Base-by-base conservation (phyloP, 2,329 filamentous ascomycete genomes). In the Penicillium sp. region DNA sequence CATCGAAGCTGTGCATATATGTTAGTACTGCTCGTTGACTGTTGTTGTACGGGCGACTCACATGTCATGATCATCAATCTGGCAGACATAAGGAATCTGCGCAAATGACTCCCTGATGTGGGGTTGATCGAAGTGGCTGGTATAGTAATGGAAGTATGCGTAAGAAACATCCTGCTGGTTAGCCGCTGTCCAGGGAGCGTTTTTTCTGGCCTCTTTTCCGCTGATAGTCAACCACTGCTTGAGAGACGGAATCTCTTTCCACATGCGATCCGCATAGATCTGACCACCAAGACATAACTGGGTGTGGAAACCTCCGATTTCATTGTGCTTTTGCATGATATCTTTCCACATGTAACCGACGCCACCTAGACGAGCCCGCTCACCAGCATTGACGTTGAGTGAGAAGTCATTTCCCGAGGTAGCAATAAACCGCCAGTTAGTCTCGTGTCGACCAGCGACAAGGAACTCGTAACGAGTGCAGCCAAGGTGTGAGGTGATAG, bases 321-420 rank as follows among this genome's bases (percentile, higher is more conserved):
- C 94, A 29, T 92, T 86, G 68, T 99, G 96, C 81, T 97, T 97
- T 76, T 97, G 92, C 70, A 99, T 82, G 29, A 99, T 92, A 68
- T 99, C 94, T 70, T 97, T 97, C 94, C 94, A 99, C 93, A 99
- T 96, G 70, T 94, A 90, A 0, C 92, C 91, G 1, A 95, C 84
- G 1, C 94, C 94, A 31, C 94, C 94, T 1, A 97, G 83, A 66
- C 89, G 90, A 33, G 87, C 85, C 43, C 93, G 85, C 66, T 99
- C 94, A 60, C 89, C 91, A 53, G 92, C 88, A 60, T 87, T 92
- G 2, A 96, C 94, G 62, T 89, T 88, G 29, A 95, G 82, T 0
- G 91, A 89, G 73, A 97, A 99, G 72, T 99, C 94, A 70, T 97
- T 97, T 4, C 93, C 93, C 15, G 92, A 97, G 68, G 96, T 94